Evolutionary conservation across 257 asterid species (phyloP).

Genomic region (Solanum medicagineum): DNA sequence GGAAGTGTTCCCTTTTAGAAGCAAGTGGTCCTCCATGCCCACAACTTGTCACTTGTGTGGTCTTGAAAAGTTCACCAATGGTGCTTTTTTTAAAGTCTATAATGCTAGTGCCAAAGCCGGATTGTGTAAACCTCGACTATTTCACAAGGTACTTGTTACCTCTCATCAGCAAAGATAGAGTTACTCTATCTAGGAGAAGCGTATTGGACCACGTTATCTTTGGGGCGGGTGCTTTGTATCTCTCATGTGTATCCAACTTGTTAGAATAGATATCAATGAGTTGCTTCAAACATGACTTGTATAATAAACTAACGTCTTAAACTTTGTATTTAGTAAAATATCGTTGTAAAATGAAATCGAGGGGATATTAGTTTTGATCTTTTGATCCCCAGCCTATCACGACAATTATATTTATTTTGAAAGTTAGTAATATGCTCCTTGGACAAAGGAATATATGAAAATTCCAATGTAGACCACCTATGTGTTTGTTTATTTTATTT

Average conservation of each 20-base stretch:
- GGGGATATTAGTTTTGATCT: not conserved
- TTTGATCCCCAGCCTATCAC: not conserved
- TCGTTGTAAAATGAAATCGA: not conserved
- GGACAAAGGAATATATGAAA: not conserved
- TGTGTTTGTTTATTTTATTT: not conserved
- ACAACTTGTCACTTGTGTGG: not conserved
- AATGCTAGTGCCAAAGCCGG: not conserved
- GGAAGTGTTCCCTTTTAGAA: not conserved
- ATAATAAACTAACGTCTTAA: not conserved
- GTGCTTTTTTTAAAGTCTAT: not conserved
- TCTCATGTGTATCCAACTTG: not conserved
- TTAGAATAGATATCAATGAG: not conserved
- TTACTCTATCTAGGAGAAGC: not conserved
- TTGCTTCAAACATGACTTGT: not conserved
- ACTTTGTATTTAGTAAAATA: not conserved
- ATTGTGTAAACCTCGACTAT: not conserved
- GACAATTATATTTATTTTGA: not conserved
- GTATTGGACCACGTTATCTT: not conserved
- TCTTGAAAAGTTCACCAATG: not conserved
- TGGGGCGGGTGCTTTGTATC: not conserved
- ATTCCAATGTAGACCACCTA: not conserved
- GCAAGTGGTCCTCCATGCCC: not conserved
- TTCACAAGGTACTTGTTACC: not conserved
- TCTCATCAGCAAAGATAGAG: not conserved
- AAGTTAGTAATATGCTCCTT: not conserved